A percentile compares a stretch with the other conserved stretches of the same genome.
These are phyloP conservation scores for Phragmites australis DNA, from an alignment of 176 grass and related monocot genomes.

Conservation along the genomic window DNA sequence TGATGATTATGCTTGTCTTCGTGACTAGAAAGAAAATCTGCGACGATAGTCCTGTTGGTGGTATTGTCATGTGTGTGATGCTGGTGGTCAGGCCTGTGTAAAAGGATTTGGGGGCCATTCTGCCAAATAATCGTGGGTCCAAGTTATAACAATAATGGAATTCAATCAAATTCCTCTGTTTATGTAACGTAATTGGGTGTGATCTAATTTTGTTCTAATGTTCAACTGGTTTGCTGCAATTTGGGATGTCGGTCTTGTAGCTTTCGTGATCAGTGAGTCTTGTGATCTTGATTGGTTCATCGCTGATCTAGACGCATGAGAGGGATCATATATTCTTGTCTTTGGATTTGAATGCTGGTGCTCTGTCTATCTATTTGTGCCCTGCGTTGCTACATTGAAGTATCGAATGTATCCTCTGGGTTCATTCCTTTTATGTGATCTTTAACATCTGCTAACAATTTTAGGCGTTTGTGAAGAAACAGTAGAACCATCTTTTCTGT, in stretches of 20 bases:
- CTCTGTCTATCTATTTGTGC: not conserved
- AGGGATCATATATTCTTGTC: not conserved
- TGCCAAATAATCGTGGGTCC: conserved; percentile 15
- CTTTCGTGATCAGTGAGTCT: too few relatives aligned
- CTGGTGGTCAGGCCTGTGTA: not conserved
- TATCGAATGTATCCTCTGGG: not conserved
- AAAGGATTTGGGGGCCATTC: not conserved
- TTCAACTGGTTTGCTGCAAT: not conserved
- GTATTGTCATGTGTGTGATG: not conserved
- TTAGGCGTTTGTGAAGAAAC: not conserved
- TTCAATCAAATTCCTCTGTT: not conserved
- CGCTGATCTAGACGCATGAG: not conserved
- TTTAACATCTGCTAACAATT: not conserved
- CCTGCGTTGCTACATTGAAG: not conserved
- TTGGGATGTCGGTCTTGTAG: not conserved
- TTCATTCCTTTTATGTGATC: not conserved
- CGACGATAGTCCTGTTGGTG: not conserved
- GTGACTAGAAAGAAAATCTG: not conserved
- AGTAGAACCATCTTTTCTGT: not conserved
- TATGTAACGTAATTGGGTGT: not conserved
- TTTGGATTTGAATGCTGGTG: not conserved
- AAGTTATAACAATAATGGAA: not conserved
- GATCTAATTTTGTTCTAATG: not conserved
- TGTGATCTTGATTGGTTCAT: too few relatives aligned
- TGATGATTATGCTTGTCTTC: not conserved